phyloP scores from a whole-genome alignment of 345 rosid species.

The Salix suchowensis region DNA sequence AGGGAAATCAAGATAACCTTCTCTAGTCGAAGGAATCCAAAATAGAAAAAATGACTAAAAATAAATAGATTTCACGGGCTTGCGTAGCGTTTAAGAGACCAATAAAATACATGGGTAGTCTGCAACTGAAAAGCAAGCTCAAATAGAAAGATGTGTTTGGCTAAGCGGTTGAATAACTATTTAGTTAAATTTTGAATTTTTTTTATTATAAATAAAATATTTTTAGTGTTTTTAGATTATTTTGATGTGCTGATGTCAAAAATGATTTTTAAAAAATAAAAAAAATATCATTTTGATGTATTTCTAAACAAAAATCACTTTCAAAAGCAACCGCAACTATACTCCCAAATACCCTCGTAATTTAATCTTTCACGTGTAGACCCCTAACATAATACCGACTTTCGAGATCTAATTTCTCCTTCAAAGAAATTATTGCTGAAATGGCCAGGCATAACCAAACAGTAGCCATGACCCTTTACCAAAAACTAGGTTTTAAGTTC shows the following conservation, averaged over 20 bases:
- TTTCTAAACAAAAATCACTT: no score
- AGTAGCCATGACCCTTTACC: not conserved
- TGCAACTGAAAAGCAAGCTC: not conserved
- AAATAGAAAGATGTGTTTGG: no score
- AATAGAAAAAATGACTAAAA: not conserved
- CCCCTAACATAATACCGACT: no score
- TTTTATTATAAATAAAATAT: no score
- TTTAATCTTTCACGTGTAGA: no score
- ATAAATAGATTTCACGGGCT: not conserved
- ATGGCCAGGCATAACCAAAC: not conserved
- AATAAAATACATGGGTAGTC: not conserved
- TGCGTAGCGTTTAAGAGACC: not conserved
- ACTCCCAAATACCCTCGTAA: no score
- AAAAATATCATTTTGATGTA: no score
- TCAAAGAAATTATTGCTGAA: not conserved
- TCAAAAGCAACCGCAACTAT: no score
- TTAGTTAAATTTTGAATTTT: no score
- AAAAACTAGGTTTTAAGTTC: not conserved
- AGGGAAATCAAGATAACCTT: not conserved
- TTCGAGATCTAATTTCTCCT: not conserved
- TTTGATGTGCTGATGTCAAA: no score
- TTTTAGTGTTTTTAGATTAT: no score
- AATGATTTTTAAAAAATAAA: no score
- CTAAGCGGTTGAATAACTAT: rapidly evolving
- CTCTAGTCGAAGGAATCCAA: not conserved